Conservation (phyloP, 2,329 filamentous ascomycete genomes). For the Fusarium setosum region DNA sequence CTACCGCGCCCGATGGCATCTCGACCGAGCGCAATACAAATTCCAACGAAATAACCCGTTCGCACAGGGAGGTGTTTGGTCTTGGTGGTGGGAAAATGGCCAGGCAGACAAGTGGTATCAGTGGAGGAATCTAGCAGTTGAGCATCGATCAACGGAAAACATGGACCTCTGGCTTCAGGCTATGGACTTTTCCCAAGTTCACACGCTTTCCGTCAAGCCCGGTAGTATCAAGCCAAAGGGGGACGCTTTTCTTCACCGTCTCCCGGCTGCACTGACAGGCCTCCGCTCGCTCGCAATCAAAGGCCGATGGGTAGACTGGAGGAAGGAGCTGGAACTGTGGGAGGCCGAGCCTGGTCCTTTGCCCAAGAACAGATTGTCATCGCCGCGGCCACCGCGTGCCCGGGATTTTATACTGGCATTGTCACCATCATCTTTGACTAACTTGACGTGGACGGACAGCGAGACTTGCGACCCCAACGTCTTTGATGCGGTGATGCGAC, state of each 20-base stretch:
- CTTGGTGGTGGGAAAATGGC: background rate
- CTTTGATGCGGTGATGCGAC: conserved; percentile 2
- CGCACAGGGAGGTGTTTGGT: too few relatives aligned
- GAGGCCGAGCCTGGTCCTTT: background rate
- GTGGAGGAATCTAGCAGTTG: background rate
- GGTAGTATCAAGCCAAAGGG: background rate
- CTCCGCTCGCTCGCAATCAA: background rate
- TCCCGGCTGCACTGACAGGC: background rate
- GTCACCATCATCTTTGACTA: background rate
- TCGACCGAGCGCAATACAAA: background rate
- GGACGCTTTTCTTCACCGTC: background rate
- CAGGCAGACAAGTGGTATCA: conserved; percentile 3
- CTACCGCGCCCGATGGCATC: conserved; percentile 6
- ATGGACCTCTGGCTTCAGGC: conserved; percentile 22
- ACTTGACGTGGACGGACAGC: conserved; percentile 6
- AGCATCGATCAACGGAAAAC: conserved; percentile 14
- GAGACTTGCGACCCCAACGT: background rate
- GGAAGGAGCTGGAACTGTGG: background rate
- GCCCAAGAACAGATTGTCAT: background rate
- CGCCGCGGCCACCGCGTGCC: background rate
- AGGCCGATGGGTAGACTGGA: conserved; percentile 12
- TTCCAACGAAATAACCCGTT: too few relatives aligned
- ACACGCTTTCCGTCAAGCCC: background rate
- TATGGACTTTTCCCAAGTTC: conserved; percentile 30
- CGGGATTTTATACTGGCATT: conserved; percentile 8